Percentiles rank a stretch among this genome's conserved stretches.
Evolutionary conservation across 441 rosid genomes (phyloP).

Genomic region (Pelargonium australe): DNA sequence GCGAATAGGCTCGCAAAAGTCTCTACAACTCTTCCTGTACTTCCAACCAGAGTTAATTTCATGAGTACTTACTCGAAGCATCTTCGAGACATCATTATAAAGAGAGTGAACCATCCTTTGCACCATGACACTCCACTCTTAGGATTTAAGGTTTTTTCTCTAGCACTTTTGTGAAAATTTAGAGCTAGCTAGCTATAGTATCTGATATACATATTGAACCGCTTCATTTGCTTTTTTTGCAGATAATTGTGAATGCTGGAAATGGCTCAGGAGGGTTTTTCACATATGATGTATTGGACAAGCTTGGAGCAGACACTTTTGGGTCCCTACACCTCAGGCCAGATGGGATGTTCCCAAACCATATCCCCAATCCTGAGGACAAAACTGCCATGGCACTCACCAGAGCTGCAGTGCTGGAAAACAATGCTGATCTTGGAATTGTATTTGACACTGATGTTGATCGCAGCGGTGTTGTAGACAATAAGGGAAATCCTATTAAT

Average conservation of each 20-base stretch:
- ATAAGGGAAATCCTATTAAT: slow-evolving; percentile 67
- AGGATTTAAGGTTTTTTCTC: slow-evolving; percentile 54
- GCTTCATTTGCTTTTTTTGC: slow-evolving; percentile 11
- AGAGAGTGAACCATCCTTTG: slow-evolving; percentile 67
- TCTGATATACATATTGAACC: too few species aligned
- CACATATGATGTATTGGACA: slow-evolving; percentile 80
- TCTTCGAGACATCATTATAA: slow-evolving; percentile 64
- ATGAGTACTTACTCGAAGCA: slow-evolving; percentile 65
- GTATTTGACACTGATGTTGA: slow-evolving; percentile 95
- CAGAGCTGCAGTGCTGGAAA: slow-evolving; percentile 59
- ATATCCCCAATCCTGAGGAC: slow-evolving; percentile 91
- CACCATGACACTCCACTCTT: slow-evolving; percentile 65
- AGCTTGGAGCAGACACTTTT: slow-evolving; percentile 82
- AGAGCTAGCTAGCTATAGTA: not conserved
- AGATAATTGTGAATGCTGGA: slow-evolving; percentile 90
- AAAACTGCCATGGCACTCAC: slow-evolving; percentile 75
- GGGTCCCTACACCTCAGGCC: slow-evolving; percentile 80
- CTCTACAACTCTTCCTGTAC: slow-evolving; percentile 41
- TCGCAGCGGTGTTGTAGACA: slow-evolving; percentile 83
- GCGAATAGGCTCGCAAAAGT: slow-evolving; percentile 60
- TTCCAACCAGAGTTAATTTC: slow-evolving; percentile 48
- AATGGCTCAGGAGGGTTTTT: slow-evolving; percentile 94
- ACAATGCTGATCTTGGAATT: slow-evolving; percentile 79
- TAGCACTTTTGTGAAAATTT: not conserved
- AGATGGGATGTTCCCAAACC: slow-evolving; percentile 88